Evolutionary conservation across 495 filamentous ascomycete species (phyloP).

Genomic region (Penicillium herquei): DNA sequence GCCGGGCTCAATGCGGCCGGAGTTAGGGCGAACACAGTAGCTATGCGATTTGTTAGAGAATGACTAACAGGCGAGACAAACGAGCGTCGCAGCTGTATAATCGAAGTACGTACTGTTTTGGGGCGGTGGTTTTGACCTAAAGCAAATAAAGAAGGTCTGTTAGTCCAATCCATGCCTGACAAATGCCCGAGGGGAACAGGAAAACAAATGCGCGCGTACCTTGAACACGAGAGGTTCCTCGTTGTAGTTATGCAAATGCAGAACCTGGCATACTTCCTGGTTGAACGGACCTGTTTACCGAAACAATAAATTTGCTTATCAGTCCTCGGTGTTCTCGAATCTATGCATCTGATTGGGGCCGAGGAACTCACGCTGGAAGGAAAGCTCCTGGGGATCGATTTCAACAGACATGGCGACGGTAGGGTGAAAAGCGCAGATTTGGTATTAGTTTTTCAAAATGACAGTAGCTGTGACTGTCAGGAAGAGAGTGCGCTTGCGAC

Average conservation of each 20-base stretch:
- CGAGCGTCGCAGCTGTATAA: neutral
- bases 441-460: neutral
- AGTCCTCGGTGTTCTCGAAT: conserved; percentile 14
- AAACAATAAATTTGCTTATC: conserved; percentile 3
- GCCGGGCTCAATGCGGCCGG: conserved; percentile 87
- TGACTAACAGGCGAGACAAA: conserved; percentile 1
- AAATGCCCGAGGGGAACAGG: conserved; percentile 5
- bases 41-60: conserved; percentile 44
- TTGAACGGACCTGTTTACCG: conserved; percentile 77
- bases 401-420: conserved; percentile 80
- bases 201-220: conserved; percentile 49
- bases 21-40: conserved; percentile 98
- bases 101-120: conserved; percentile 79
- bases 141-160: conserved; percentile 10
- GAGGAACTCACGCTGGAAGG: conserved; percentile 76
- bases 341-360: conserved; percentile 1
- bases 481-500: conserved; percentile 9
- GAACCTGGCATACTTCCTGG: conserved; percentile 79
- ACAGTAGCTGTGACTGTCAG: conserved; percentile 7
- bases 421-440: neutral
- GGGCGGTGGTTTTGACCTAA: conserved; percentile 98
- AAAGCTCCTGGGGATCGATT: conserved; percentile 85
- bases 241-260: conserved; percentile 78
- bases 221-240: conserved; percentile 89
- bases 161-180: conserved; percentile 20